Conservation (phyloP, 495 filamentous ascomycete genomes). For the Penicillium maclennaniae region DNA sequence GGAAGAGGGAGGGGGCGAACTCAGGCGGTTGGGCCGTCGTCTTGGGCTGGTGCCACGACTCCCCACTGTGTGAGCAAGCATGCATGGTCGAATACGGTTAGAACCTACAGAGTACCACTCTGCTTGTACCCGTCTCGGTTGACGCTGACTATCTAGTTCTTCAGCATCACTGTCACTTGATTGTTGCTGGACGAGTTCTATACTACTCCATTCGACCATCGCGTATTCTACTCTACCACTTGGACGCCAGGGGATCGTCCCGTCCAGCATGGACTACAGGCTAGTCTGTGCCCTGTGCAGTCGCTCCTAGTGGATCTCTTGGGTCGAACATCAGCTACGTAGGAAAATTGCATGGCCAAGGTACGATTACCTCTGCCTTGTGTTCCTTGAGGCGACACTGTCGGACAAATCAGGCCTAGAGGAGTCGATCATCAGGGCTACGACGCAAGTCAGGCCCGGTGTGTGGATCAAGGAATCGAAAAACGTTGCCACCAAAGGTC, state of each 20-base stretch:
- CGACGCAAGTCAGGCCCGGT: constrained; percentile 9
- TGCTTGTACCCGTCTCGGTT: constrained; percentile 8
- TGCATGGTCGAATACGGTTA: constrained; percentile 40
- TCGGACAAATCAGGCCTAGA: constrained; percentile 3
- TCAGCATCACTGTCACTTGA: too few relatives aligned
- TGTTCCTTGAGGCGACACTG: not conserved
- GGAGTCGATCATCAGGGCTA: constrained; percentile 1
- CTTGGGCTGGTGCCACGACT: constrained; percentile 48
- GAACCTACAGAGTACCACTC: constrained; percentile 13
- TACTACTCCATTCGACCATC: not conserved
- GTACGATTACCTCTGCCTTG: not conserved
- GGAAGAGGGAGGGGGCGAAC: constrained; percentile 18
- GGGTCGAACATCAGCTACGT: not conserved
- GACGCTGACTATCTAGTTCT: not conserved
- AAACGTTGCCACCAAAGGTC: constrained; percentile 21
- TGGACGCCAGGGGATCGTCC: not conserved
- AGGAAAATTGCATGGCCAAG: not conserved
- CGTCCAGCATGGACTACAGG: constrained; percentile 23
- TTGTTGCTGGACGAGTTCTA: too few relatives aligned
- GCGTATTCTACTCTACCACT: not conserved
- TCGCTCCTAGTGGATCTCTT: constrained; percentile 13
- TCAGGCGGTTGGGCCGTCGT: constrained; percentile 40
- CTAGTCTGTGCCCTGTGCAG: constrained; percentile 23
- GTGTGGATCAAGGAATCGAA: constrained; percentile 13
- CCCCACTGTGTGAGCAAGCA: constrained; percentile 32